Evolutionary conservation across 1,139 yeast genomes (phyloP), one percentile per base, ranked within the genome.

Genomic region (Candida sp.): DNA sequence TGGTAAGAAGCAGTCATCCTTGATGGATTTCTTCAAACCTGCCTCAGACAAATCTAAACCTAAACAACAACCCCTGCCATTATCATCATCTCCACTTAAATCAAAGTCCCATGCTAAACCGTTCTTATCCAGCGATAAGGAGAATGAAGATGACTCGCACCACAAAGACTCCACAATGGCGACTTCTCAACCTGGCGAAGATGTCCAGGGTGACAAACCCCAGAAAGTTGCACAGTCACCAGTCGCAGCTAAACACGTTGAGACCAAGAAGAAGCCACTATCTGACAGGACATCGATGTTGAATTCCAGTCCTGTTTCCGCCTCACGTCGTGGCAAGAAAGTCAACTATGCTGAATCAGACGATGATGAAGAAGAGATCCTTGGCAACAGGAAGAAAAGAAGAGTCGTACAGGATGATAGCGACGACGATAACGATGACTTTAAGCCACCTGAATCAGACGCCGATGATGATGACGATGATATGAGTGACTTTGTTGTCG

Each of bases 11-110:
- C 89, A 85, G 65, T 72, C 79, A 57, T 73, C 83, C 12, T 68
- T 85, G 57, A 73, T 84, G 73, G 76, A 88, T 7, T 85, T 85
- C 63, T 85, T 85, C 66, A 69, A 69, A 46, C 73, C 74, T 28
- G 60, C 60, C 3, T 54, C 63, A 11, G 47, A 54, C 27, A 51
- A 62, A 51, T 54, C 48, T 56, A 52, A 56, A 50, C 62, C 30
- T 41, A 49, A 23, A 17, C 44, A 27, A 23, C 41, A 44, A 33
- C 42, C 25, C 11, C 47, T 43, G 50, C 46, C 40, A 22, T 26
- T 17, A 39, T 54, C 58, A 8, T 62, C 67, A 5, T 63, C 67
- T 3, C 67, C 67, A 7, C 53, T 62, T 44, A 57, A 54, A 42
- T 47, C 54, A 7, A 63, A 59, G 56, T 52, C 62, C 38, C 54